A percentile compares a stretch with the other conserved stretches of the same genome.
Evolutionary conservation across 805 yeast species (phyloP).

Genomic region (Kluyveromyces siamensis): DNA sequence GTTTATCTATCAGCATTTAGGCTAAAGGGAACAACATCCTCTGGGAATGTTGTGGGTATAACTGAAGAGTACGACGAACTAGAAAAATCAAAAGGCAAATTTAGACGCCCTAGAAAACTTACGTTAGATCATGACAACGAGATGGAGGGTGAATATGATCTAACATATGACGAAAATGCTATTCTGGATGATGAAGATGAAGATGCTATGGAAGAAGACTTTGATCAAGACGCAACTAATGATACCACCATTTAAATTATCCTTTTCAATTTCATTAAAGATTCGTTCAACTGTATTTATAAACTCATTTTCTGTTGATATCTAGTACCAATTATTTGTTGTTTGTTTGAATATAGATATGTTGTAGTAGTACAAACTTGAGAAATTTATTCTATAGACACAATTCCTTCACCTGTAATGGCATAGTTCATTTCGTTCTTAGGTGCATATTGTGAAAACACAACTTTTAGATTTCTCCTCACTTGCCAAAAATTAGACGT

Average conservation of each 20-base stretch:
- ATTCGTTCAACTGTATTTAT: neutral
- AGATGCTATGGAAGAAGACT: constrained; percentile 20
- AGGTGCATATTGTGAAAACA: constrained; percentile 32
- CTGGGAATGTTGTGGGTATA: constrained; percentile 17
- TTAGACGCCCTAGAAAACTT: constrained; percentile 17
- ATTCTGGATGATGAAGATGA: constrained; percentile 30
- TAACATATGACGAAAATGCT: constrained; percentile 33
- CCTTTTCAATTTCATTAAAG: neutral
- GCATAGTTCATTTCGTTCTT: constrained; percentile 15
- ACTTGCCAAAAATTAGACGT: constrained; percentile 25
- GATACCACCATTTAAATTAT: constrained; percentile 5
- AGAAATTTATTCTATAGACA: constrained; percentile 4
- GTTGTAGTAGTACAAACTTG: neutral
- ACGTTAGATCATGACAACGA: constrained; percentile 33
- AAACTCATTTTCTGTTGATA: neutral
- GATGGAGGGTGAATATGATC: constrained; percentile 38
- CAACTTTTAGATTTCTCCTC: constrained; percentile 31
- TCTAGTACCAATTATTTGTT: neutral
- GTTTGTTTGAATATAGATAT: neutral
- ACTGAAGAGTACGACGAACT: constrained; percentile 32
- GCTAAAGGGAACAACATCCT: constrained; percentile 29
- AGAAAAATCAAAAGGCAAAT: constrained; percentile 6
- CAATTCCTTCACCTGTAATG: constrained; percentile 22
- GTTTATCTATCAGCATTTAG: constrained; percentile 57
- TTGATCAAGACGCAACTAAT: constrained; percentile 9